Evolutionary conservation across 768 basidiomycete species (phyloP).

Genomic region (Podaxis mareebaensis): DNA sequence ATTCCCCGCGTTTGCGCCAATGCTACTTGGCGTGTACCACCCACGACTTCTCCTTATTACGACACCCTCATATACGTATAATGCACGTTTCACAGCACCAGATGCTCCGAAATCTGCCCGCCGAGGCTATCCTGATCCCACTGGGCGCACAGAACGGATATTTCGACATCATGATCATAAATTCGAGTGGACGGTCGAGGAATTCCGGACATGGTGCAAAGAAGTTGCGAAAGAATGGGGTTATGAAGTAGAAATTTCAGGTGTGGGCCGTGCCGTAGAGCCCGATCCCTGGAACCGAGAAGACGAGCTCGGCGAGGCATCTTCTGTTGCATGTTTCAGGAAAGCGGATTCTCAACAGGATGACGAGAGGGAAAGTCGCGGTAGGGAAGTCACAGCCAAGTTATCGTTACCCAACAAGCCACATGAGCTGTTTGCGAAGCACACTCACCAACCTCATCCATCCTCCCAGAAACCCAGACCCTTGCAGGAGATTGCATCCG

Average conservation of each 20-base stretch:
- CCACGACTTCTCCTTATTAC: conserved; percentile 76
- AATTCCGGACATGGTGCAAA: conserved; percentile 68
- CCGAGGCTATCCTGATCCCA: conserved; percentile 71
- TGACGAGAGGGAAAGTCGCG: conserved; percentile 38
- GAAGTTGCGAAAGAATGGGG: conserved; percentile 65
- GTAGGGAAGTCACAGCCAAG: conserved; percentile 29
- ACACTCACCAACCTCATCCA: conserved; percentile 54
- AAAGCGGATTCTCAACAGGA: conserved; percentile 31
- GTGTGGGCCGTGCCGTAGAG: conserved; percentile 60
- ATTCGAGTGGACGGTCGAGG: conserved; percentile 83
- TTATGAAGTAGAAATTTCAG: conserved; percentile 60
- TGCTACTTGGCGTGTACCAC: conserved; percentile 76
- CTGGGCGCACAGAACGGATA: conserved; percentile 65
- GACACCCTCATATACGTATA: conserved; percentile 86
- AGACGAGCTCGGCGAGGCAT: conserved; percentile 61
- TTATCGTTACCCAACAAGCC: conserved; percentile 24
- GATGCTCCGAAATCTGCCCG: conserved; percentile 41
- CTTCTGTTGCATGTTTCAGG: conserved; percentile 65
- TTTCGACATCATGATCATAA: conserved; percentile 87
- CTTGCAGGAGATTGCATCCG: conserved; percentile 46
- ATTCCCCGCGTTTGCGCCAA: conserved; percentile 63
- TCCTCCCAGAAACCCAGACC: conserved; percentile 43
- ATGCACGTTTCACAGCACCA: conserved; percentile 68
- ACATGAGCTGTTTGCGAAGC: conserved; percentile 50
- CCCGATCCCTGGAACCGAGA: conserved; percentile 76